These are phyloP conservation scores for Raphidocelis subcapitata DNA, from an alignment of 139 green algal genomes.

Conservation along the genomic window DNA sequence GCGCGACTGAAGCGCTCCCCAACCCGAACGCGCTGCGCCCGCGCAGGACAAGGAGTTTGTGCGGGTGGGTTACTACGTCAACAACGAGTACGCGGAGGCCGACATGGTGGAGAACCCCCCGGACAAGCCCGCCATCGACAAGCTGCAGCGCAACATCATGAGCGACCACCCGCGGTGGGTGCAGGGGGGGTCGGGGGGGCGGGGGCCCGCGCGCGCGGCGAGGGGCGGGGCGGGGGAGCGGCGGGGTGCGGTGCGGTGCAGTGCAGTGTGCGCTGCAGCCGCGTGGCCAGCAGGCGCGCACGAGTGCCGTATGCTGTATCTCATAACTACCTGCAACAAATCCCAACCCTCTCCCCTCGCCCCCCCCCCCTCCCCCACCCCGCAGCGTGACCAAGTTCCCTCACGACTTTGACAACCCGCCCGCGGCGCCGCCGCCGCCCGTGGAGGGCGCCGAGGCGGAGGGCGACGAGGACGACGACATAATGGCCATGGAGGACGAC, in stretches of 20 bases:
- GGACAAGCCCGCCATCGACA: slow-evolving; percentile 63
- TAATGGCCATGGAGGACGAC: neutral
- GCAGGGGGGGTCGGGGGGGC: no score
- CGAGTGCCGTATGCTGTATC: neutral
- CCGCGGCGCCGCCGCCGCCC: slow-evolving; percentile 2
- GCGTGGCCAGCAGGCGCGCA: no score
- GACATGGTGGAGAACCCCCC: slow-evolving; percentile 83
- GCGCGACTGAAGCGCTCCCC: neutral
- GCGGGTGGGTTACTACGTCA: slow-evolving; percentile 95
- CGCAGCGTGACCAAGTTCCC: slow-evolving; percentile 90
- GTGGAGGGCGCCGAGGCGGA: neutral
- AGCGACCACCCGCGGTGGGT: slow-evolving; percentile 17
- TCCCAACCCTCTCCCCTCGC: neutral
- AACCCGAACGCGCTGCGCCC: no score
- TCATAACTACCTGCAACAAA: neutral
- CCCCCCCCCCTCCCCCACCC: slow-evolving; percentile 64
- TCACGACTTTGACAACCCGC: slow-evolving; percentile 31
- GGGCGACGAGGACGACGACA: neutral
- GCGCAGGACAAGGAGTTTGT: slow-evolving; percentile 75
- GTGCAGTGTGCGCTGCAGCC: no score
- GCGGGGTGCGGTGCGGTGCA: no score
- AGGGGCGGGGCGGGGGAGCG: neutral
- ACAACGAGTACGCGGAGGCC: slow-evolving; percentile 93
- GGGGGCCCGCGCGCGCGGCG: neutral
- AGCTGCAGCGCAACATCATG: slow-evolving; percentile 75